phyloP scores from a whole-genome alignment of 1,139 yeast genomes.

The Debaryomyces singareniensis region DNA sequence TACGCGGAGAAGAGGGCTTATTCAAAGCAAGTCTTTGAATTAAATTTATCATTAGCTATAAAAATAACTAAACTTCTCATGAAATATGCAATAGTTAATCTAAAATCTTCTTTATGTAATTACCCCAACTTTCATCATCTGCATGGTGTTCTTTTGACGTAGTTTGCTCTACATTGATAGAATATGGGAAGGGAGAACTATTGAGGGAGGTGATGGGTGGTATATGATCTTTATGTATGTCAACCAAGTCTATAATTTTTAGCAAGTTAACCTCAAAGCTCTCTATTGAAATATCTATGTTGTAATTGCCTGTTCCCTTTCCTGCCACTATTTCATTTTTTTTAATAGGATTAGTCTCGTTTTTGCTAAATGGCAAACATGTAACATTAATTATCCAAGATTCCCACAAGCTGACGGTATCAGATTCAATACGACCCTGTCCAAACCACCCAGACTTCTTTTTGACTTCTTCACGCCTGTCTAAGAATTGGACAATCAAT shows the following conservation, averaged over 20 bases:
- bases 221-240: conserved; percentile 55
- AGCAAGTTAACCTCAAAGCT: conserved; percentile 40
- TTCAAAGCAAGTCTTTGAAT: conserved; percentile 20
- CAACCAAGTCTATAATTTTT: conserved; percentile 45
- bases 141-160: conserved; percentile 7
- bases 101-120: conserved; percentile 41
- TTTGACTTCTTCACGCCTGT: conserved; percentile 21
- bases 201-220: conserved; percentile 72
- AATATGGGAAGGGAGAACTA: conserved; percentile 61
- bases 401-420: conserved; percentile 31
- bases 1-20: conserved; percentile 58
- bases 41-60: not conserved
- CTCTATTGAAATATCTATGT: conserved; percentile 19
- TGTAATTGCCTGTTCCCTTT: conserved; percentile 2
- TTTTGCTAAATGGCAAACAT: conserved; percentile 22
- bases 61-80: no score
- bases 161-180: conserved; percentile 20
- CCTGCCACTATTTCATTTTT: conserved; percentile 1
- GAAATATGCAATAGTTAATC: conserved; percentile 14
- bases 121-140: conserved; percentile 40
- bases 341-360: conserved; percentile 1
- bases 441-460: conserved; percentile 42
- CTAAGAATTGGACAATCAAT: conserved; percentile 23
- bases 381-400: conserved; percentile 34
- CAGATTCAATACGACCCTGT: conserved; percentile 18